Conservation (phyloP, 768 basidiomycete species). For the Boletus vermiculosoides region DNA sequence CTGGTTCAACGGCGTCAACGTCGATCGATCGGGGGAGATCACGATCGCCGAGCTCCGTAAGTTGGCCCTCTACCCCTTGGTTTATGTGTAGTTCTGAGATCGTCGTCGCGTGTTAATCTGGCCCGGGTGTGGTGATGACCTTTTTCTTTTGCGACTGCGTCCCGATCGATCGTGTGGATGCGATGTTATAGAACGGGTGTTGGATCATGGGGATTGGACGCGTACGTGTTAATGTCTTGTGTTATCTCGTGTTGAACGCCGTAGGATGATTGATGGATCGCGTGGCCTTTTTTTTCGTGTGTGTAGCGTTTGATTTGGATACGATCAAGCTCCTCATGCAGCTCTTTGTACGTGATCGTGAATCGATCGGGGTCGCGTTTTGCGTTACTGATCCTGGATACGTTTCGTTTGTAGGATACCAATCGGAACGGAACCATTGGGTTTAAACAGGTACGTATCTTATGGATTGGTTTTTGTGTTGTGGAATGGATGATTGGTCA, state of each 20-base stretch:
- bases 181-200: conserved; percentile 30
- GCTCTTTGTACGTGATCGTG: conserved; percentile 56
- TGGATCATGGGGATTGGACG: conserved; percentile 70
- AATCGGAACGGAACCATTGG: conserved; percentile 77
- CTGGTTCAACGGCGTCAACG: conserved; percentile 72
- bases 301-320: conserved; percentile 75
- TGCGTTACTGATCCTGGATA: background rate
- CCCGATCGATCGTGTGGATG: background rate
- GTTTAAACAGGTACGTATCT: conserved; percentile 62
- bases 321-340: conserved; percentile 84
- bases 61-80: conserved; percentile 23
- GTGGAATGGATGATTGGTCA: background rate
- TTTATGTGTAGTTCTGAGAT: background rate
- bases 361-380: background rate
- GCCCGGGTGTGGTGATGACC: background rate
- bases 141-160: background rate
- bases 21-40: conserved; percentile 67
- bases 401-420: conserved; percentile 45
- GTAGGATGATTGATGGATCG: too few species aligned
- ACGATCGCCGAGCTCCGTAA: conserved; percentile 63
- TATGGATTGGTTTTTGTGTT: background rate
- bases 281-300: background rate
- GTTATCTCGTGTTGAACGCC: background rate
- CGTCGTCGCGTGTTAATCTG: background rate
- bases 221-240: conserved; percentile 47